A percentile compares a stretch with the other conserved stretches of the same genome.
Evolutionary conservation across 768 basidiomycete genomes (phyloP).

Genomic region (Kwoniella dejecticola): DNA sequence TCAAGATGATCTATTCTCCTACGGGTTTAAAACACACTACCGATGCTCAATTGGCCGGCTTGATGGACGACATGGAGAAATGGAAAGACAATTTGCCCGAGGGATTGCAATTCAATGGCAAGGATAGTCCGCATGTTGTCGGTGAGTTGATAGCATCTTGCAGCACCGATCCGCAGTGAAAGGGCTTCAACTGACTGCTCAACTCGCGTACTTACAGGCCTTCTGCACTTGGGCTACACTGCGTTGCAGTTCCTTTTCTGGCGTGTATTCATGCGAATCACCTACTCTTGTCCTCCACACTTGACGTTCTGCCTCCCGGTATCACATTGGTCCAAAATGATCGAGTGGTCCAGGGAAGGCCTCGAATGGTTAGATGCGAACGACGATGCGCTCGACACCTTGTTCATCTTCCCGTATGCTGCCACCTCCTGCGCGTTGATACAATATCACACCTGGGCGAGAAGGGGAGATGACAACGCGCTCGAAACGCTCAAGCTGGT

Average conservation of each 20-base stretch:
- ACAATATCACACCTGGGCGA: conserved; percentile 93
- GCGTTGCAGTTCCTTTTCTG: conserved; percentile 96
- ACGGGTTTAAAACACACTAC: conserved; percentile 82
- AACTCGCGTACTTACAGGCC: too few relatives aligned
- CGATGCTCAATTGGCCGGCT: conserved; percentile 69
- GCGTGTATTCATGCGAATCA: conserved; percentile 97
- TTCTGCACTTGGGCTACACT: conserved; percentile 83
- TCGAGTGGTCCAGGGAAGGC: conserved; percentile 71
- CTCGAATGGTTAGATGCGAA: conserved; percentile 88
- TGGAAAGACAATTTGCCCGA: conserved; percentile 82
- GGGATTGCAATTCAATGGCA: conserved; percentile 73
- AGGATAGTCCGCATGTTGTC: conserved; percentile 66
- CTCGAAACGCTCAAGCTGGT: conserved; percentile 73
- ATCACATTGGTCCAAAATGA: conserved; percentile 74
- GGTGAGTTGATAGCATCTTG: conserved; percentile 62
- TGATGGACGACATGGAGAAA: conserved; percentile 59
- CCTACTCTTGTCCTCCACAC: conserved; percentile 85
- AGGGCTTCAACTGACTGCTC: too few relatives aligned
- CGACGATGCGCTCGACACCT: conserved; percentile 79
- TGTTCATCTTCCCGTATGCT: conserved; percentile 83
- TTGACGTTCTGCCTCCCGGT: conserved; percentile 81
- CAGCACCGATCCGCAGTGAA: too few relatives aligned
- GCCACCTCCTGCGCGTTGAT: conserved; percentile 86
- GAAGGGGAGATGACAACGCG: conserved; percentile 75
- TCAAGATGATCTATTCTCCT: conserved; percentile 92